Evolutionary conservation across 495 filamentous ascomycete species (phyloP), one percentile per base, ranked within the genome.

Genomic region (Staphylotrichum tortipilum): DNA sequence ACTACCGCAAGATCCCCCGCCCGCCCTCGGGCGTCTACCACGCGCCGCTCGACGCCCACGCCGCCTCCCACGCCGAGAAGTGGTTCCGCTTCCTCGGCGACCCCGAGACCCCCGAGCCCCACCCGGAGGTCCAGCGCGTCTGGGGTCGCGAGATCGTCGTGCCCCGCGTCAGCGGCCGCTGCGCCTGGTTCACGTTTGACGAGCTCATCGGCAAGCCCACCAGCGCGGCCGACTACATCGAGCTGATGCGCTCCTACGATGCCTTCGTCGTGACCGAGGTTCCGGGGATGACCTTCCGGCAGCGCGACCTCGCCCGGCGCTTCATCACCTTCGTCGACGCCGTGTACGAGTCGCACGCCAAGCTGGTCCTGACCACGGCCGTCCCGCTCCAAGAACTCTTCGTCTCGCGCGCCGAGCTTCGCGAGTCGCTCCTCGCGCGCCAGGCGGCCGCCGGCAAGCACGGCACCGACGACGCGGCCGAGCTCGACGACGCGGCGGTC

Each of bases 311-410:
- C 11, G 92, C 94, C 1, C 70, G 92, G 37, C 72, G 92, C 17
- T 97, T 98, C 65, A 97, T 98, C 56, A 98, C 92, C 0, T 95
- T 98, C 57, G 85, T 98, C 44, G 92, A 98, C 65, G 90, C 92
- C 9, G 83, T 92, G 26, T 98, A 98, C 68, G 92, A 75, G 63
- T 74, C 66, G 51, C 76, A 86, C 70, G 90, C 89, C n/a, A 96
- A 95, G 68, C 77, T 98, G 3, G 92, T 95, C 17, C 78, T 98
- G 11, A 98, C 92, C 0, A 88, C 85, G 37, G 87, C 82, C 22
- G 85, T 89, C 4, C 88, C 92, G 0, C 70, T 97, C 0, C 76
- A 78, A 22, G 81, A 92, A 60, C 79, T 98, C 35, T 98, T 98
- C 71, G 78, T 97, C 50, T 89, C 86, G n/a, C 75, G 79, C 29